Conservation (phyloP, 2,329 filamentous ascomycete genomes). For the Trichoderma brevicompactum region DNA sequence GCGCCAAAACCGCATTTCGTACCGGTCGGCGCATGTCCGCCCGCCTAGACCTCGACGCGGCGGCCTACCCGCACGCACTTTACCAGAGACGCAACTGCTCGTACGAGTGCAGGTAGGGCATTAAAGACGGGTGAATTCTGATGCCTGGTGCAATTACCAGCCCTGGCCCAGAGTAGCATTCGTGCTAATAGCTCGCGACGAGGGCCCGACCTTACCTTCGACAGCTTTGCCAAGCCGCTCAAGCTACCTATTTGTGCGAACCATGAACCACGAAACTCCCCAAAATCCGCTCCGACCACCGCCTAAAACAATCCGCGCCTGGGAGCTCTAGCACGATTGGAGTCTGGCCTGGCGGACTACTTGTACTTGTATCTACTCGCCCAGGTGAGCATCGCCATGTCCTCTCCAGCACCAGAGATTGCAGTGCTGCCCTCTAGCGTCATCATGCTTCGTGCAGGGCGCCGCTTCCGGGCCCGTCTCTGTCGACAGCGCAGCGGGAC, state of each 20-base stretch:
- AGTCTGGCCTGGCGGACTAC: too few species aligned
- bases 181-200: not conserved
- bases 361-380: too few species aligned
- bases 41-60: conserved; percentile 1
- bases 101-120: not conserved
- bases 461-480: not conserved
- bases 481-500: conserved; percentile 8
- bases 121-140: conserved; percentile 18
- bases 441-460: conserved; percentile 11
- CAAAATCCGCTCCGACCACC: not conserved
- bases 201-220: not conserved
- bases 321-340: not conserved
- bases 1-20: not conserved
- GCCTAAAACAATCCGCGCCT: not conserved
- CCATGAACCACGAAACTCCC: not conserved
- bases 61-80: conserved; percentile 20
- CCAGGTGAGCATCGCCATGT: conserved; percentile 5
- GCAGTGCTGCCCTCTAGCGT: conserved; percentile 23
- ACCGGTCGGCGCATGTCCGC: conserved; percentile 2
- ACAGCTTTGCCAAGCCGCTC: not conserved
- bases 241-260: not conserved
- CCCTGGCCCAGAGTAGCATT: conserved; percentile 17
- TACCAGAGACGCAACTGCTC: conserved; percentile 24
- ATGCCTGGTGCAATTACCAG: conserved; percentile 20
- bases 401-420: conserved; percentile 16